Conservation (phyloP, 1,139 yeast species). For the Debaryomycetaceae sp. region DNA sequence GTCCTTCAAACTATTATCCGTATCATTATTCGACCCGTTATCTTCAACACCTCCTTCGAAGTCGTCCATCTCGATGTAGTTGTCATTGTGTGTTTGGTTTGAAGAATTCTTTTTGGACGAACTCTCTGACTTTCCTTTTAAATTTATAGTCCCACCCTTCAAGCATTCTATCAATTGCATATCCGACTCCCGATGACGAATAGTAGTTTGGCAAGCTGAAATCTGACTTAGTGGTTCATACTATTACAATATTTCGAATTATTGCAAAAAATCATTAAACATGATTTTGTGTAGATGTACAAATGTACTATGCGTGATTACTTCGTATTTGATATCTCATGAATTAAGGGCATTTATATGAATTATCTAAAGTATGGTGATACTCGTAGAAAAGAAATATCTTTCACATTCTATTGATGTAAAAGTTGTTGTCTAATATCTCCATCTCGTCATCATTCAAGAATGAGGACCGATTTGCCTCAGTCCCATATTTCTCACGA, state of each 20-base stretch:
- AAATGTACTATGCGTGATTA: background rate
- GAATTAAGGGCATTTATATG: no score
- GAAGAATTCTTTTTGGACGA: background rate
- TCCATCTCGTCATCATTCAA: slow-evolving; percentile 29
- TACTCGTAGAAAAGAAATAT: no score
- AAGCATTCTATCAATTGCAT: background rate
- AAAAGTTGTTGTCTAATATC: slow-evolving; percentile 20
- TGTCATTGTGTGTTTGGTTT: background rate
- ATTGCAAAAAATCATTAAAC: background rate
- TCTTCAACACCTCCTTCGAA: background rate
- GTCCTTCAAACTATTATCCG: background rate
- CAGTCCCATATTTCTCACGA: slow-evolving; percentile 1
- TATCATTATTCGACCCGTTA: background rate
- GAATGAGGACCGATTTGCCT: slow-evolving; percentile 14
- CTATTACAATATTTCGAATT: background rate
- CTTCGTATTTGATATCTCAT: background rate
- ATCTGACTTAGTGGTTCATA: background rate
- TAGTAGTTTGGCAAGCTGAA: background rate
- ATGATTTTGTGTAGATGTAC: background rate
- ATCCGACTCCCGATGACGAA: background rate
- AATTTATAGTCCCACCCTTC: background rate
- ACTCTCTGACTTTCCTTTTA: background rate
- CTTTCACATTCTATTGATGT: slow-evolving; percentile 8
- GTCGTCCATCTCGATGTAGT: background rate
- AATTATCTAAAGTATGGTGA: no score